Conservation (phyloP, 495 filamentous ascomycete species). For the Penicillium alfredii region DNA sequence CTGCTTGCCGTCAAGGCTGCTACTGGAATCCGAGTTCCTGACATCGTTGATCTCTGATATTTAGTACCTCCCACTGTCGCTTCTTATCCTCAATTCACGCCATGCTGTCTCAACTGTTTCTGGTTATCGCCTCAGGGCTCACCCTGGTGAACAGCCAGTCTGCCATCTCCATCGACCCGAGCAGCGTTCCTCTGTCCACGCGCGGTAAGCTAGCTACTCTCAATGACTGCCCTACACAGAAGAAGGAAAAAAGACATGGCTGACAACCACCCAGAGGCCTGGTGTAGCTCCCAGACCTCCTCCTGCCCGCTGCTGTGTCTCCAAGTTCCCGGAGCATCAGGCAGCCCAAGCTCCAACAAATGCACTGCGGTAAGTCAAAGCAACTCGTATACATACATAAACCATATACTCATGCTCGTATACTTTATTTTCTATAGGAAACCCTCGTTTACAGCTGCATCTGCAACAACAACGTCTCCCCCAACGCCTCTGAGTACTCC, state of each 20-base stretch:
- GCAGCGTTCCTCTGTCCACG: slow-evolving; percentile 44
- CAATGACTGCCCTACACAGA: too few relatives aligned
- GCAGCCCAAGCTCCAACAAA: slow-evolving; percentile 49
- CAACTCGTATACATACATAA: not conserved
- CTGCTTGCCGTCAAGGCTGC: too few relatives aligned
- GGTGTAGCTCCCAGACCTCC: slow-evolving; percentile 63
- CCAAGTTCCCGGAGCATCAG: slow-evolving; percentile 51
- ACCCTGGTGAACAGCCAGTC: slow-evolving; percentile 38
- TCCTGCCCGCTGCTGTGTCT: slow-evolving; percentile 75
- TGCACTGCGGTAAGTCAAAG: slow-evolving; percentile 63
- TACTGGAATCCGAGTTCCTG: not conserved
- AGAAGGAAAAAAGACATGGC: too few relatives aligned
- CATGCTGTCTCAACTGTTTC: slow-evolving; percentile 24
- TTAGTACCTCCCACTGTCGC: not conserved
- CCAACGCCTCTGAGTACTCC: slow-evolving; percentile 77
- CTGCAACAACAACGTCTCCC: slow-evolving; percentile 64
- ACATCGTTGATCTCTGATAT: too few relatives aligned
- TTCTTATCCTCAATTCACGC: slow-evolving; percentile 9
- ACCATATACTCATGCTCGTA: not conserved
- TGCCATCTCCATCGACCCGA: slow-evolving; percentile 49
- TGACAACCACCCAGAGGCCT: slow-evolving; percentile 43
- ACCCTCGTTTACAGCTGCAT: slow-evolving; percentile 65
- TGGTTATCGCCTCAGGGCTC: slow-evolving; percentile 26
- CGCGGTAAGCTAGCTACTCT: slow-evolving; percentile 31
- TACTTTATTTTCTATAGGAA: slow-evolving; percentile 37